Percentiles rank a stretch among this genome's conserved stretches.
phyloP scores from a whole-genome alignment of 2,329 filamentous ascomycete species.

The Colletotrichum lentis region DNA sequence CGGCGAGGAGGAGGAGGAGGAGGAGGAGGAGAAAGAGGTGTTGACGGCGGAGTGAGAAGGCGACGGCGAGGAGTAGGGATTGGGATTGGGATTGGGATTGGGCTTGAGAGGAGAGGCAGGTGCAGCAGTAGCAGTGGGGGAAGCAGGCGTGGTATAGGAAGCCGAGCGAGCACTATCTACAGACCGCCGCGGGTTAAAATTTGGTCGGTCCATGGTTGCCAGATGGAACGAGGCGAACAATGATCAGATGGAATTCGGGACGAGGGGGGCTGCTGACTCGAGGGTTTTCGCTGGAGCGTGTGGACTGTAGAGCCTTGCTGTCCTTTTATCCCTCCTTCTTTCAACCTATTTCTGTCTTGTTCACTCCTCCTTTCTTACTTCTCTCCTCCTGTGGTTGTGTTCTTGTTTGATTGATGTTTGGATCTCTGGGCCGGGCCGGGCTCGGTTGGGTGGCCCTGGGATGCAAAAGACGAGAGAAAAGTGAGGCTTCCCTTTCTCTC shows the following conservation, averaged over 20 bases:
- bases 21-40: too few species aligned
- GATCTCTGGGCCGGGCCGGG: background rate
- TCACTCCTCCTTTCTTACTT: constrained; percentile 9
- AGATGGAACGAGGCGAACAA: constrained; percentile 19
- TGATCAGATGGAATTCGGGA: constrained; percentile 8
- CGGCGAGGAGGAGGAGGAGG: background rate
- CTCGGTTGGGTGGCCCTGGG: too few species aligned
- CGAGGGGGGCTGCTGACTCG: constrained; percentile 31
- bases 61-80: constrained; percentile 4
- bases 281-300: constrained; percentile 8
- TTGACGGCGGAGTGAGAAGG: constrained; percentile 17
- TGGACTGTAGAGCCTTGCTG: constrained; percentile 26
- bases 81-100: constrained; percentile 7
- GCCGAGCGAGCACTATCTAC: constrained; percentile 40
- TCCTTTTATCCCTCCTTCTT: background rate
- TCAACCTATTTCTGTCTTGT: background rate
- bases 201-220: constrained; percentile 41
- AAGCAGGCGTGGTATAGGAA: constrained; percentile 22
- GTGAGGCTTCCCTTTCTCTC: background rate
- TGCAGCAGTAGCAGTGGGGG: constrained; percentile 37
- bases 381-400: too few species aligned
- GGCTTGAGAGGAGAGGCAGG: constrained; percentile 35
- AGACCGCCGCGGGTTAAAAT: constrained; percentile 41
- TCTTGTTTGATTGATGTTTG: constrained; percentile 3
- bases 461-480: background rate